Evolutionary conservation across 2,329 filamentous ascomycete species (phyloP), one percentile per base, ranked within the genome.

Genomic region (Dothideomycetidae sp.): DNA sequence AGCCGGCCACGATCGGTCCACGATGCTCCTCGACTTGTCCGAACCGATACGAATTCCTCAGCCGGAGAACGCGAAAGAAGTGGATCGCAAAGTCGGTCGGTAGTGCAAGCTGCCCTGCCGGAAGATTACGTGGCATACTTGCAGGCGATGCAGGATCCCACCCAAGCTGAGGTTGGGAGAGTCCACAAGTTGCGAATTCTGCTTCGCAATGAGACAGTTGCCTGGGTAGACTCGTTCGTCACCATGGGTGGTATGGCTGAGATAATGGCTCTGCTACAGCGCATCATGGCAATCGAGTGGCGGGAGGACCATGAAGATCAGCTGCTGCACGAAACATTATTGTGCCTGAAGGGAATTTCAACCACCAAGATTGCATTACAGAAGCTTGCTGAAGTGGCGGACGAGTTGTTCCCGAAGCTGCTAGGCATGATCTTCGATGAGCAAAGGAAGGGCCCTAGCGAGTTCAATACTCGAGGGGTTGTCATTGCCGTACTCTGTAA

Each of bases 221-320:
- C 80, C 10, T 98, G 90, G 90, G 92, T 92, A 3, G 84, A 96
- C 53, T 73, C 77, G 10, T 98, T 96, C 55, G 83, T 96, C 48
- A 70, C 75, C 29, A 77, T 86, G 45, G 85, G 83, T 11, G 90
- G 90, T 13, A 93, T 96, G 85, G 73, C 80, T 47, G 84, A 94
- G 57, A 81, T 96, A 44, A 80, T 94, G 23, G 75, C 73, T 28
- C 63, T 96, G 38, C 66, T 96, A 33, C 79, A 93, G 57, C 75
- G 88, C n/a, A 93, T 88, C 49, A 85, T 94, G 71, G 80, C 80
- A 36, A 78, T 98, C 21, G 90, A 96, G 57, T 98, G 90, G 88
- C 83, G 86, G 52, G 90, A 94, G 66, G 90, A 96, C 50, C 88
- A 96, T 51, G 90, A 96, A 60, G 90, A 96, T 53, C 78, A 78